Evolutionary conservation across 345 rosid species (phyloP).

Genomic region (Balakata baccata): DNA sequence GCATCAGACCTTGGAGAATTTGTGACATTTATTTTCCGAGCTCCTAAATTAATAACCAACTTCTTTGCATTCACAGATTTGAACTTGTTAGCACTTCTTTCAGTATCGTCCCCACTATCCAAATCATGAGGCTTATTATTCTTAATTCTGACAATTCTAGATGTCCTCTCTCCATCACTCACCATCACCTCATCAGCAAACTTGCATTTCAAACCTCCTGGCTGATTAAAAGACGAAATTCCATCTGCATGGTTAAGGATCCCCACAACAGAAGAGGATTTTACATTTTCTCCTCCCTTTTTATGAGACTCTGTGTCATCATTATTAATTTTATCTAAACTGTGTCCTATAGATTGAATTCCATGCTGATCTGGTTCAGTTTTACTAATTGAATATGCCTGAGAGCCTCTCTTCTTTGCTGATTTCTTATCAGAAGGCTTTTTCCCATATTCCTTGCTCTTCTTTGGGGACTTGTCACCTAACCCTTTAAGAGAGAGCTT

Average conservation of each 20-base stretch:
- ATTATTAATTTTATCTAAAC: conserved; percentile 40
- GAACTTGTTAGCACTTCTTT: conserved; percentile 49
- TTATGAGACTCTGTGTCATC: conserved; percentile 38
- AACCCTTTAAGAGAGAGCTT: conserved; percentile 83
- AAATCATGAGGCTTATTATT: conserved; percentile 53
- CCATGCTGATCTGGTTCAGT: conserved; percentile 40
- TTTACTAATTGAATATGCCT: conserved; percentile 32
- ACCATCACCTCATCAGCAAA: conserved; percentile 72
- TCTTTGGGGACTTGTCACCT: conserved; percentile 77
- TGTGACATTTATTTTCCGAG: conserved; percentile 70
- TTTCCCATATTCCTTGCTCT: conserved; percentile 73
- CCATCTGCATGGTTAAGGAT: conserved; percentile 43
- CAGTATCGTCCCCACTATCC: conserved; percentile 54
- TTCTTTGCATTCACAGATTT: conserved; percentile 74
- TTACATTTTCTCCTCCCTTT: conserved; percentile 33
- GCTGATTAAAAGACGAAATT: conserved; percentile 46
- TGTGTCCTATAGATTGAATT: conserved; percentile 35
- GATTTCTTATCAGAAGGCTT: conserved; percentile 52
- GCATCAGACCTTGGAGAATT: conserved; percentile 66
- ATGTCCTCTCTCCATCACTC: conserved; percentile 61
- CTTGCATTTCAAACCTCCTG: conserved; percentile 60
- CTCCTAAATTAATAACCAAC: conserved; percentile 83
- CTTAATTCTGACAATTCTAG: conserved; percentile 58
- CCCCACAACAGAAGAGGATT: conserved; percentile 51
- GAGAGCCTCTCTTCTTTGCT: conserved; percentile 49